phyloP scores from a whole-genome alignment of 2,329 filamentous ascomycete genomes.

The Monosporascus sp. region DNA sequence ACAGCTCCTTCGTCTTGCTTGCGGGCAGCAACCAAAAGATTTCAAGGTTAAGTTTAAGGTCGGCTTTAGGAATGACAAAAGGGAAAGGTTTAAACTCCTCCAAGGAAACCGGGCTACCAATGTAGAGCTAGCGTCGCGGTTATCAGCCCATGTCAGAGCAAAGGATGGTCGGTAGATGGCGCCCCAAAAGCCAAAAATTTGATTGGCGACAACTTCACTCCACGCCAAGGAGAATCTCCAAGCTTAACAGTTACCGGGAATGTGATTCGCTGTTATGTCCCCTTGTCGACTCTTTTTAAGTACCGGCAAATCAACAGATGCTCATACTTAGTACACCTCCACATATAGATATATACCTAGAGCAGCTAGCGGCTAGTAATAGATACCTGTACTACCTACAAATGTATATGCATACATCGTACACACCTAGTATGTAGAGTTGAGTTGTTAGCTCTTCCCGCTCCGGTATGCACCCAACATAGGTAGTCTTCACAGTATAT shows the following conservation, averaged over 20 bases:
- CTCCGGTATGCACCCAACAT: not conserved
- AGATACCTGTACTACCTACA: not conserved
- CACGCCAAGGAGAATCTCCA: not conserved
- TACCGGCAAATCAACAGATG: not conserved
- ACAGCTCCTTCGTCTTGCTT: conserved; percentile 51
- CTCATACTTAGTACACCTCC: not conserved
- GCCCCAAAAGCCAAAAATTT: not conserved
- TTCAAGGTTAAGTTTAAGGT: no score
- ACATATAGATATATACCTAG: not conserved
- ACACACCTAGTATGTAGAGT: not conserved
- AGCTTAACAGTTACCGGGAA: not conserved
- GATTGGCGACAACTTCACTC: not conserved
- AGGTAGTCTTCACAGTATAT: no score
- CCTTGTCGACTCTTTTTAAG: not conserved
- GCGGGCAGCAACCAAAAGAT: not conserved
- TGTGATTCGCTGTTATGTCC: not conserved
- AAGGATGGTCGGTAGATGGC: not conserved
- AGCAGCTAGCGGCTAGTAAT: not conserved
- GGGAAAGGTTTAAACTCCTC: no score
- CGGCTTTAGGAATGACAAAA: no score
- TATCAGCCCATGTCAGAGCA: no score
- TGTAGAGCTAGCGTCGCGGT: no score
- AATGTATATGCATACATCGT: not conserved
- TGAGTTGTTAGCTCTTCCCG: no score
- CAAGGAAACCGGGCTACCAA: no score